phyloP scores from a whole-genome alignment of 805 yeast species.

The Tetrapisispora pingtungensis region DNA sequence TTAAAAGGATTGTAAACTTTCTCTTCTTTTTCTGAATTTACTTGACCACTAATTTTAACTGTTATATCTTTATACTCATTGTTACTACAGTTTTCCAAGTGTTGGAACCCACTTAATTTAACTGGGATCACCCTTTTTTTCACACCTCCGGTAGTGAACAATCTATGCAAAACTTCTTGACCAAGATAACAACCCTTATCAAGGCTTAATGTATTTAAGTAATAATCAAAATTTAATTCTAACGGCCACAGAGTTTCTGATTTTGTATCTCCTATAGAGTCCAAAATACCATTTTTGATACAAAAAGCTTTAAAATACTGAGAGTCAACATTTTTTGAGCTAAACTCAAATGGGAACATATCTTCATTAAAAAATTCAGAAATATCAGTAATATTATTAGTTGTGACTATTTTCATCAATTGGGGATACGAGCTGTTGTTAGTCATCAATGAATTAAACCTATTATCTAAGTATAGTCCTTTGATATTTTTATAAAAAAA shows the following conservation, averaged over 20 bases:
- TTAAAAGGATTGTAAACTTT: neutral
- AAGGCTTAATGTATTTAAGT: constrained; percentile 64
- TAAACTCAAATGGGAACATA: constrained; percentile 22
- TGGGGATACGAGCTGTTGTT: constrained; percentile 63
- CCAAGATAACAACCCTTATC: constrained; percentile 96
- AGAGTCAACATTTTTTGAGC: constrained; percentile 7
- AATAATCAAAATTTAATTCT: constrained; percentile 68
- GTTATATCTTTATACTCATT: constrained; percentile 1
- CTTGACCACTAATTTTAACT: neutral
- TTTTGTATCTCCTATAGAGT: constrained; percentile 39
- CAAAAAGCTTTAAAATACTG: constrained; percentile 36
- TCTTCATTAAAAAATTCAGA: constrained; percentile 18
- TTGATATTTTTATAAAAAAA: constrained; percentile 12
- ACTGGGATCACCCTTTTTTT: constrained; percentile 77
- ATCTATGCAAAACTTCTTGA: constrained; percentile 86
- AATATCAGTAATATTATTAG: constrained; percentile 18
- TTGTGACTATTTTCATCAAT: constrained; percentile 46
- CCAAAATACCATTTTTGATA: constrained; percentile 41
- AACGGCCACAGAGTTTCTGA: constrained; percentile 60
- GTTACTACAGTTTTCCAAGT: neutral
- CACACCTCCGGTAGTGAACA: constrained; percentile 73
- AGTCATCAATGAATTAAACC: constrained; percentile 36
- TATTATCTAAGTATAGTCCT: constrained; percentile 14
- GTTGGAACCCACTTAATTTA: constrained; percentile 13
- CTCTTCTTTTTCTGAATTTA: neutral